Evolutionary conservation across 805 yeast genomes (phyloP).

Genomic region (Yamadazyma kitorensis): DNA sequence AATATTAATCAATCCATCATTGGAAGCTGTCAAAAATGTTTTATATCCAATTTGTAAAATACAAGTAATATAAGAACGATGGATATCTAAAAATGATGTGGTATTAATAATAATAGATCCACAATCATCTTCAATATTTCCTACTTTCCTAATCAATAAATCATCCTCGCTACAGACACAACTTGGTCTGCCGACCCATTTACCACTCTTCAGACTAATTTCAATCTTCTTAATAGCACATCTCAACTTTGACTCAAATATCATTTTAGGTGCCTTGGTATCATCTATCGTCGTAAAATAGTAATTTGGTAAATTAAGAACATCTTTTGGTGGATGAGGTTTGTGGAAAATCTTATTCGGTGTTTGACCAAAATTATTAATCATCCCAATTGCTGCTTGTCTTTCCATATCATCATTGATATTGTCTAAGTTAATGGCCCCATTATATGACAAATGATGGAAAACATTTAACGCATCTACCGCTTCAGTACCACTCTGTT

Average conservation of each 20-base stretch:
- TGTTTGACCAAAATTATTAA: constrained; percentile 90
- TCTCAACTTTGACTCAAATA: constrained; percentile 42
- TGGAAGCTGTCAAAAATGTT: constrained; percentile 47
- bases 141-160: constrained; percentile 31
- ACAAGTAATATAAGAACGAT: constrained; percentile 35
- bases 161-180: constrained; percentile 38
- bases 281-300: constrained; percentile 31
- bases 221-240: constrained; percentile 45
- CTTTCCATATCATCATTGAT: constrained; percentile 73
- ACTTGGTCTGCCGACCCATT: constrained; percentile 53
- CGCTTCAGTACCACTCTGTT: constrained; percentile 74
- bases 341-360: constrained; percentile 68
- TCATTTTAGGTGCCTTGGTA: constrained; percentile 31
- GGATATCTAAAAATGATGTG: constrained; percentile 41
- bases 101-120: constrained; percentile 42
- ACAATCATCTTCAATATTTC: constrained; percentile 17
- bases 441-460: constrained; percentile 81
- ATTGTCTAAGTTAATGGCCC: constrained; percentile 73
- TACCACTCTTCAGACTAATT: constrained; percentile 35
- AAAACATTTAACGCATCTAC: constrained; percentile 69
- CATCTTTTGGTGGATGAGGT: constrained; percentile 59
- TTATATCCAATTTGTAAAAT: constrained; percentile 41
- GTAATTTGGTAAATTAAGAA: constrained; percentile 33
- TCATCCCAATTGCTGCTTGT: constrained; percentile 75
- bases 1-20: constrained; percentile 58